These are phyloP conservation scores for Daldinia vernicosa DNA, from an alignment of 495 filamentous ascomycete genomes.

Conservation along the genomic window DNA sequence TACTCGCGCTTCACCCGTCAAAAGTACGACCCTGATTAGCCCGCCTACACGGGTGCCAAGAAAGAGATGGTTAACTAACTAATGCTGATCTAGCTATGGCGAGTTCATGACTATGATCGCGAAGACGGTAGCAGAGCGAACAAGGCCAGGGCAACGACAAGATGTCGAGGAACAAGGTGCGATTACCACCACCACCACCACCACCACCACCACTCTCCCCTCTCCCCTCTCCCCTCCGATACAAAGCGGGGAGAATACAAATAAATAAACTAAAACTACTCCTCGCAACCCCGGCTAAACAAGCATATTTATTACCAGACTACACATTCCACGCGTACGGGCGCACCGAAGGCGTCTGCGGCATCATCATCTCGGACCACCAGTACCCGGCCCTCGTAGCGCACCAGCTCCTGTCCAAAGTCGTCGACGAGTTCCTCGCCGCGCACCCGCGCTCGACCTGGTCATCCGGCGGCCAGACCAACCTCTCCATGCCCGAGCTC, in stretches of 20 bases:
- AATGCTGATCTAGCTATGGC: constrained; percentile 52
- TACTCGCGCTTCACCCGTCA: constrained; percentile 83
- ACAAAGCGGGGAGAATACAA: background rate
- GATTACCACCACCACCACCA: constrained; percentile 11
- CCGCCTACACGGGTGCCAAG: background rate
- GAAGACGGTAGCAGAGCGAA: constrained; percentile 81
- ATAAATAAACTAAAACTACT: background rate
- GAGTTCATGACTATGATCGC: constrained; percentile 77
- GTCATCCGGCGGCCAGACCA: constrained; percentile 61
- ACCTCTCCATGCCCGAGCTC: constrained; percentile 72
- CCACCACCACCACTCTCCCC: constrained; percentile 2
- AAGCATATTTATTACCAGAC: constrained; percentile 58
- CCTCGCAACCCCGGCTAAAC: background rate
- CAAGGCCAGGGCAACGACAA: constrained; percentile 85
- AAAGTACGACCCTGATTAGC: constrained; percentile 56
- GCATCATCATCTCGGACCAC: constrained; percentile 87
- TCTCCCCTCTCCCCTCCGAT: background rate
- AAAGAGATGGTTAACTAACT: constrained; percentile 36
- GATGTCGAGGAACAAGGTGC: constrained; percentile 88
- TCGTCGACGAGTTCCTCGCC: constrained; percentile 91
- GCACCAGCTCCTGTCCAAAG: constrained; percentile 91
- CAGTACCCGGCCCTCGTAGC: constrained; percentile 91
- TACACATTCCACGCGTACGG: constrained; percentile 92
- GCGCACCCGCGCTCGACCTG: constrained; percentile 75
- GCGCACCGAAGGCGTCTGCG: constrained; percentile 85